Evolutionary conservation across 345 rosid genomes (phyloP).

Genomic region (Arabidopsis suecica): DNA sequence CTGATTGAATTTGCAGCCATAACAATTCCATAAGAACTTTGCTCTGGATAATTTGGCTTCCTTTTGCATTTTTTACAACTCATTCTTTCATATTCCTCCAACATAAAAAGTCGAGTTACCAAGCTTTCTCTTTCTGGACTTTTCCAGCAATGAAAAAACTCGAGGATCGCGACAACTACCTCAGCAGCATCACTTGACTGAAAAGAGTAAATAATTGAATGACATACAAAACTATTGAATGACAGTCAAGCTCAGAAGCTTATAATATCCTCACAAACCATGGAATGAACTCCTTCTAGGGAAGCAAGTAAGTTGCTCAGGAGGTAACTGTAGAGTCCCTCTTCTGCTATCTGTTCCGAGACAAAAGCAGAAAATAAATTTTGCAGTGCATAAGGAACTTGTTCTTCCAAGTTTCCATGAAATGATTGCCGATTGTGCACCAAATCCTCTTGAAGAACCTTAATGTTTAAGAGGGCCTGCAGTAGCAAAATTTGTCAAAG

Average conservation of each 20-base stretch:
- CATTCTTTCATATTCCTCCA: constrained; percentile 34
- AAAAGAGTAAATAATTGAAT: constrained; percentile 6
- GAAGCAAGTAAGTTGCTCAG: constrained; percentile 27
- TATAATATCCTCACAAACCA: constrained; percentile 26
- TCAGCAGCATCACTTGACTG: constrained; percentile 27
- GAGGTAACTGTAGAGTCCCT: constrained; percentile 27
- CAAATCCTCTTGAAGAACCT: constrained; percentile 23
- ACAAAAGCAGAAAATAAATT: constrained; percentile 16
- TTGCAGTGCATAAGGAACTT: constrained; percentile 15
- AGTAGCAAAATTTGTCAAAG: not conserved
- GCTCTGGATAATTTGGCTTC: constrained; percentile 24
- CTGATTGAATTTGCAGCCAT: constrained; percentile 35
- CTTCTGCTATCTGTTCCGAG: not conserved
- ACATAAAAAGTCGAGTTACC: constrained; percentile 18
- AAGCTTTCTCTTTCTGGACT: constrained; percentile 29
- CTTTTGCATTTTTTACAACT: constrained; percentile 26
- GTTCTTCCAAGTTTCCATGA: constrained; percentile 10
- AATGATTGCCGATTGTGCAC: constrained; percentile 5
- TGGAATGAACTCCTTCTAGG: constrained; percentile 14
- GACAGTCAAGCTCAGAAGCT: not conserved
- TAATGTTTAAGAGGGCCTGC: constrained; percentile 30
- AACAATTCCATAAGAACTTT: constrained; percentile 26
- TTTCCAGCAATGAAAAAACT: constrained; percentile 36
- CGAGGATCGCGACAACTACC: constrained; percentile 17
- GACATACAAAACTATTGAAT: not conserved